A percentile compares a stretch with the other conserved stretches of the same genome.
phyloP scores from a whole-genome alignment of 2,329 filamentous ascomycete genomes.

The Leptosphaerulina australis region DNA sequence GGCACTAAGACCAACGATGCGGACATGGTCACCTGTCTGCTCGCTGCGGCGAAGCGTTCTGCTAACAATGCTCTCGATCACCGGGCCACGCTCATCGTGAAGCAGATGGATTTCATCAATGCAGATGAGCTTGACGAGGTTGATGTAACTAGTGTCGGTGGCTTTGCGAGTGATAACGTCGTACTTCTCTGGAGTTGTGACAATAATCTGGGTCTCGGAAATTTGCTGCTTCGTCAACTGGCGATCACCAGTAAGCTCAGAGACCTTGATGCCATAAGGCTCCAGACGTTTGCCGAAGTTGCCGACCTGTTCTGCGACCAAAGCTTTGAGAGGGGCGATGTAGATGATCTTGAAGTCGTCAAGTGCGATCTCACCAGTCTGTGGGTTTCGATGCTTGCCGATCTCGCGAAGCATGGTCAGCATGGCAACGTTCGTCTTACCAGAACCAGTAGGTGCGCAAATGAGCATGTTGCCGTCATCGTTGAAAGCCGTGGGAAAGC shows the following conservation, averaged over 20 bases:
- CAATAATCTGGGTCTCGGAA: constrained; percentile 94
- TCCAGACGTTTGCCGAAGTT: constrained; percentile 94
- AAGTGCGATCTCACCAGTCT: constrained; percentile 91
- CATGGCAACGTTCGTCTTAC: constrained; percentile 99
- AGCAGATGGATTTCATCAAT: constrained; percentile 98
- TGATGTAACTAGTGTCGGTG: constrained; percentile 95
- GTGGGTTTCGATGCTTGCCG: constrained; percentile 87
- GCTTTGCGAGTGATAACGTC: constrained; percentile 98
- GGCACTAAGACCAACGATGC: constrained; percentile 89
- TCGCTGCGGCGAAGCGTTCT: constrained; percentile 91
- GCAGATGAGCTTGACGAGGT: constrained; percentile 92
- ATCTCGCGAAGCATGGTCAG: constrained; percentile 94
- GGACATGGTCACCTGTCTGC: constrained; percentile 90
- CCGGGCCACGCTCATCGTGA: constrained; percentile 95
- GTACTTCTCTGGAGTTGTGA: constrained; percentile 98
- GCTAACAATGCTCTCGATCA: constrained; percentile 95
- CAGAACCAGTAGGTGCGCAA: constrained; percentile 94
- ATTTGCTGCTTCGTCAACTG: constrained; percentile 99
- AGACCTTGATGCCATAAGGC: constrained; percentile 87
- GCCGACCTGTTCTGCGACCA: constrained; percentile 97
- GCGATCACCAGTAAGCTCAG: constrained; percentile 96
- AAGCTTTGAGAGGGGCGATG: constrained; percentile 91
- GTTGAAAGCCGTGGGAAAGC: constrained; percentile 86
- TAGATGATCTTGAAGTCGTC: constrained; percentile 99
- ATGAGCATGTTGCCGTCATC: constrained; percentile 98